Base-by-base conservation (phyloP, 163 green algal genomes). In the Chlamydomonas reinhardtii region DNA sequence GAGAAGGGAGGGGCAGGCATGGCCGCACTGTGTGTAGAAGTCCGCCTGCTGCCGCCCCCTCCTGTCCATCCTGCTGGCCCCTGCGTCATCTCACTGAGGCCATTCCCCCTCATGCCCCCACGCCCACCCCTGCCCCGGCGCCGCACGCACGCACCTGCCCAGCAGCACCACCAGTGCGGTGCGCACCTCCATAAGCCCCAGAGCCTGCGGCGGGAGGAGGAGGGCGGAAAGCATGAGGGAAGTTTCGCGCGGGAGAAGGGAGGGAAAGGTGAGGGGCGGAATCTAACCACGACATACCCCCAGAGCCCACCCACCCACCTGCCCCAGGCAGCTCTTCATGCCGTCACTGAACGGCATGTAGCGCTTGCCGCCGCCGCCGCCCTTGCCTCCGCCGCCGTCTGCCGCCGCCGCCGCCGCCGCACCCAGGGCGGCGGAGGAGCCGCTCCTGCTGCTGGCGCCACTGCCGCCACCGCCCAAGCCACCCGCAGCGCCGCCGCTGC, bases 291-390 rank as follows among this genome's bases (percentile, higher is more conserved):
- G 9, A 14, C 48, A 22, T 1, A 56, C 48, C 14, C 1, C 48
- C 48, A 12, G 48, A 56, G 48, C 48, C 5, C 5, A 17, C 48
- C 48, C 17, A 15, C 79, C 1, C 85, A 94, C 91, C 87, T 93
- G 89, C 4, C 91, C 91, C 59, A 94, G 48, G 89, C 91, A 94
- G 87, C 72, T 91, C 85, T 94, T 94, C 35, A 93, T 84, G 25
- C 91, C 91, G 52, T 94, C 91, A 34, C 82, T 91, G 85, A 94
- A 94, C 24, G 91, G 91, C 43, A 91, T 77, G 68, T 92, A 94
- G 27, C 84, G 80, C 76, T 86, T 89, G 48, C 56, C 37, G 34
- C 43, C 76, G 73, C 64, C 66, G 64, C 24, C 35, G 2, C 16
- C 66, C 32, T 11, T 17, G 16, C 27, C 15, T 4, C 11, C 70